Evolutionary conservation across 768 basidiomycete species (phyloP).

Genomic region (Tylopilus balloui): DNA sequence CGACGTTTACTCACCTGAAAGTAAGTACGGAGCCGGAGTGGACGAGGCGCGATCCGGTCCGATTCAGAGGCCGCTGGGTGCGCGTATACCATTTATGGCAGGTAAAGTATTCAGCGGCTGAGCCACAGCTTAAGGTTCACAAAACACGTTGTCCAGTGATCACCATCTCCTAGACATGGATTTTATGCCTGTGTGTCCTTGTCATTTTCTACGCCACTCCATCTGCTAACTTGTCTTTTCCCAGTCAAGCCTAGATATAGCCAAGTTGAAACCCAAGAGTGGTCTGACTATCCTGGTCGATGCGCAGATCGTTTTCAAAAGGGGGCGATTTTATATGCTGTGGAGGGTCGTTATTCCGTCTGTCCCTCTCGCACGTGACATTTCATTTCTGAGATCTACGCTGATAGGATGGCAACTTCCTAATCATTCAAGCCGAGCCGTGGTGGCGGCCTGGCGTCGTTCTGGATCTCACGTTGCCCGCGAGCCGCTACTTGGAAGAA

Average conservation of each 20-base stretch:
- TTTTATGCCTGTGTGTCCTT: constrained; percentile 29
- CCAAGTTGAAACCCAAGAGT: constrained; percentile 21
- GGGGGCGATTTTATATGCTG: constrained; percentile 24
- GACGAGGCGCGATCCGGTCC: too few relatives aligned
- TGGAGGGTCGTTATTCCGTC: constrained; percentile 22
- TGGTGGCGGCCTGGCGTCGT: constrained; percentile 18
- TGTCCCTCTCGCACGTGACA: background rate
- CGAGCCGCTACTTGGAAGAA: constrained; percentile 13
- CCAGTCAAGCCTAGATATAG: constrained; percentile 20
- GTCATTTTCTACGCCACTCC: background rate
- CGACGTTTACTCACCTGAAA: background rate
- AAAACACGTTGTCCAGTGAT: constrained; percentile 19
- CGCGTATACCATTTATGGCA: constrained; percentile 17
- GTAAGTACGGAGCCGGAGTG: too few relatives aligned
- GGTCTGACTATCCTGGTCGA: constrained; percentile 20
- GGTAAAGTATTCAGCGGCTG: constrained; percentile 13
- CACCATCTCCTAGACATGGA: constrained; percentile 20
- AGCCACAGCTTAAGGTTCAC: background rate
- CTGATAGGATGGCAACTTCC: constrained; percentile 24
- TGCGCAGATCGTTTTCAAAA: background rate
- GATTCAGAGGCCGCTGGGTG: background rate
- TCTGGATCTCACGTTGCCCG: background rate
- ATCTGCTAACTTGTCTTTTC: constrained; percentile 1
- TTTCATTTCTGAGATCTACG: constrained; percentile 7
- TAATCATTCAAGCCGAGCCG: constrained; percentile 31